Evolutionary conservation across 176 grass and related monocot species (phyloP).

Genomic region (Musa troglodytarum): DNA sequence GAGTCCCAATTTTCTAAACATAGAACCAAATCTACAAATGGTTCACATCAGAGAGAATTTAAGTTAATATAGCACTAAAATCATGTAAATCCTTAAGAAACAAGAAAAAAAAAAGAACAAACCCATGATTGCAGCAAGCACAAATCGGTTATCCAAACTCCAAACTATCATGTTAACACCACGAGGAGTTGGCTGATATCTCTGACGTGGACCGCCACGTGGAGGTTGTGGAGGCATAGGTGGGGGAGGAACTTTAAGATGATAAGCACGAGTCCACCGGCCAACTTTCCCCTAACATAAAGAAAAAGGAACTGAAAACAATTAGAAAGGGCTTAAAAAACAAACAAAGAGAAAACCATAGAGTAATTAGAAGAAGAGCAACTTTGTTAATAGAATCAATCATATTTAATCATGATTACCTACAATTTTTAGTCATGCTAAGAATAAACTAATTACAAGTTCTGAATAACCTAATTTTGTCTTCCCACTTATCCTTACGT

Average conservation of each 20-base stretch:
- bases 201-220: constrained; percentile 86
- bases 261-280: constrained; percentile 93
- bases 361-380: background rate
- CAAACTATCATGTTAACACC: constrained; percentile 99
- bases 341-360: too few species aligned
- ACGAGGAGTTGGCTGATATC: constrained; percentile 92
- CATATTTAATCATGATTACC: background rate
- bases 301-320: constrained; percentile 6
- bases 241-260: constrained; percentile 96
- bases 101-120: constrained; percentile 21
- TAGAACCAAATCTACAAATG: background rate
- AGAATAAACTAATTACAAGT: too few species aligned
- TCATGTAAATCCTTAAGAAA: background rate
- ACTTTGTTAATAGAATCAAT: too few species aligned
- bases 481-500: too few species aligned
- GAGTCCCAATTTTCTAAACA: too few species aligned
- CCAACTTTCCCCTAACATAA: constrained; percentile 79
- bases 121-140: constrained; percentile 99
- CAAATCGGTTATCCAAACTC: constrained; percentile 99
- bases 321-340: background rate
- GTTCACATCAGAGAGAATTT: background rate
- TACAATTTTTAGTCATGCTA: too few species aligned
- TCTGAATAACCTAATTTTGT: too few species aligned
- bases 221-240: constrained; percentile 85
- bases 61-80: background rate